phyloP scores from a whole-genome alignment of 2,329 filamentous ascomycete species.

The Scedosporium dehoogii region DNA sequence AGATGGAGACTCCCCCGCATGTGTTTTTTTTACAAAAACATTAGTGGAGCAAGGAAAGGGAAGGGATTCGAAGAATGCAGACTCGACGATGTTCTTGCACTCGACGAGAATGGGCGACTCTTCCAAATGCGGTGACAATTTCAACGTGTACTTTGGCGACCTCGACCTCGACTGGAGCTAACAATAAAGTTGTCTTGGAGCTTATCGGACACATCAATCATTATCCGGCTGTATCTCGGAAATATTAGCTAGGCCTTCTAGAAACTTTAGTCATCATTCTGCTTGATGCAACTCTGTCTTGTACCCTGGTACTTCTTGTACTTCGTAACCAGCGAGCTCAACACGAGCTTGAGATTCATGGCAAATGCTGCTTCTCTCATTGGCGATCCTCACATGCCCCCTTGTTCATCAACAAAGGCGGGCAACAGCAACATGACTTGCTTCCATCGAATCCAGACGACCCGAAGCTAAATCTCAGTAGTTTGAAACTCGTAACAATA shows the following conservation, averaged over 20 bases:
- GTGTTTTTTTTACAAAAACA: neutral
- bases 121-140: neutral
- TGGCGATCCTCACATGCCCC: neutral
- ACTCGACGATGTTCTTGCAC: neutral
- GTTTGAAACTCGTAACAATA: neutral
- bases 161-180: too few species aligned
- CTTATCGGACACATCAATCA: neutral
- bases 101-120: neutral
- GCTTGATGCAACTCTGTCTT: too few species aligned
- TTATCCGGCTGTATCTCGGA: neutral
- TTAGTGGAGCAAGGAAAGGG: neutral
- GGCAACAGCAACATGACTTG: neutral
- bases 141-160: conserved; percentile 6
- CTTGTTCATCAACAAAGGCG: neutral
- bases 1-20: neutral
- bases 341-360: neutral
- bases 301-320: too few species aligned
- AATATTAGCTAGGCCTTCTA: neutral
- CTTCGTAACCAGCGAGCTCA: too few species aligned
- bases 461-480: neutral
- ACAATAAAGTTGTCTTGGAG: neutral
- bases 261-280: neutral
- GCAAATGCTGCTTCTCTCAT: neutral
- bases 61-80: neutral
- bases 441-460: too few species aligned